phyloP scores from a whole-genome alignment of 139 green algal species.

The Asterochloris erici region DNA sequence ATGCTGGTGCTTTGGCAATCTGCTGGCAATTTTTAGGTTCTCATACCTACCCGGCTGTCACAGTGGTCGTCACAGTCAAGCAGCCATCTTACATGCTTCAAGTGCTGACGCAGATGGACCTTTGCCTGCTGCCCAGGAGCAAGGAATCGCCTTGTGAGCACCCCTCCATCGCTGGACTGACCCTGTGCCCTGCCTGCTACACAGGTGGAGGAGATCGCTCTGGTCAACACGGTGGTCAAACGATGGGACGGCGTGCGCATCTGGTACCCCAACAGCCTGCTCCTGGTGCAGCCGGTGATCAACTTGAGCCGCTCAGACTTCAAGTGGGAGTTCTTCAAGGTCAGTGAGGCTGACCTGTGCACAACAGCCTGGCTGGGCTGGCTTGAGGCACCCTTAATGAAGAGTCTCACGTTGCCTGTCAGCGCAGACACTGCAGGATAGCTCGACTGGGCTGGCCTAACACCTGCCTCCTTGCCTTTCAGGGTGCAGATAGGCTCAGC shows the following conservation, averaged over 20 bases:
- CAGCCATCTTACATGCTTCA: background rate
- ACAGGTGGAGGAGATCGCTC: conserved; percentile 56
- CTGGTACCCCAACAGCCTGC: conserved; percentile 50
- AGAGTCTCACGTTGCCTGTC: too few species aligned
- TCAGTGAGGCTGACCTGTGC: background rate
- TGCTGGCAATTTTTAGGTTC: background rate
- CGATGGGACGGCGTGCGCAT: conserved; percentile 37
- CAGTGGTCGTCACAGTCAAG: background rate
- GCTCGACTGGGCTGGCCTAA: too few species aligned
- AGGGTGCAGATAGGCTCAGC: too few species aligned
- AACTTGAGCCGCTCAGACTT: conserved; percentile 49
- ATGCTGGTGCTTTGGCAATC: background rate
- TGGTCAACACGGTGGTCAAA: conserved; percentile 42
- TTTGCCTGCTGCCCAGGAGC: background rate
- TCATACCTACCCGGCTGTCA: background rate
- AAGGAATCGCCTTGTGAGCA: background rate
- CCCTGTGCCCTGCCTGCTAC: too few species aligned
- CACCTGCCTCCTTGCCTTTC: too few species aligned
- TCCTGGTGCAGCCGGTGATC: conserved; percentile 33
- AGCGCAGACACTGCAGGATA: too few species aligned
- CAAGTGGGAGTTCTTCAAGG: conserved; percentile 44
- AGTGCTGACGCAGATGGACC: background rate
- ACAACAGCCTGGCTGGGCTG: background rate
- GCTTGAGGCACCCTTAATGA: too few species aligned
- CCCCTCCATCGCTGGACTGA: too few species aligned